Conservation (phyloP, 441 rosid species). For the Viola pubescens region DNA sequence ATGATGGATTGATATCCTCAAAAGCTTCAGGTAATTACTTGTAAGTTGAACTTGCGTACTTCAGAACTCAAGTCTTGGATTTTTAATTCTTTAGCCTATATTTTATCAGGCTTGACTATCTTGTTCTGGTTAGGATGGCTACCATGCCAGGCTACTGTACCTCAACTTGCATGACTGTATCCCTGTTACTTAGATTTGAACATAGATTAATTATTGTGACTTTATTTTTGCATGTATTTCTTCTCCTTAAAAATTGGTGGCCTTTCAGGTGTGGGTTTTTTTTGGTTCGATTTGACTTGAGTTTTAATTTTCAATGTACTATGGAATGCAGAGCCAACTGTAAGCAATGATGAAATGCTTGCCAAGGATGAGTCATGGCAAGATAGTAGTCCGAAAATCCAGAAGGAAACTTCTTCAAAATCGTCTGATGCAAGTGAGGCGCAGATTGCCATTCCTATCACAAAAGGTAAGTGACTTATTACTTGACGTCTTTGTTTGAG, state of each 20-base stretch:
- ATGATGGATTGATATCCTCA: slow-evolving; percentile 22
- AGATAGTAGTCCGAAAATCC: slow-evolving; percentile 17
- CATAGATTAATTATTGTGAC: no score
- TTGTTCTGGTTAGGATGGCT: no score
- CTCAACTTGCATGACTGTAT: no score
- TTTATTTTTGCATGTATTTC: no score
- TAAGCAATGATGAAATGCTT: slow-evolving; percentile 14
- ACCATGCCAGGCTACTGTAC: no score
- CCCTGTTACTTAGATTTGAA: background rate
- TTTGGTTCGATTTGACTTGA: background rate
- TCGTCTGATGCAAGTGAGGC: slow-evolving; percentile 23
- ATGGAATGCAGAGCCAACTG: slow-evolving; percentile 17
- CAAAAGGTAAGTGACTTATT: slow-evolving; percentile 22
- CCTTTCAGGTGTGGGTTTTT: no score
- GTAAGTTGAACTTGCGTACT: background rate
- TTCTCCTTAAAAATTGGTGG: no score
- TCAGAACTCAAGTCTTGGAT: background rate
- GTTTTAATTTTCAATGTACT: background rate
- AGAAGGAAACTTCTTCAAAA: slow-evolving; percentile 17
- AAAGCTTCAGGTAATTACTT: slow-evolving; percentile 42
- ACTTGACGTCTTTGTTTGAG: background rate
- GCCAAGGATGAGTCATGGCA: slow-evolving; percentile 17
- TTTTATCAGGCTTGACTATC: no score
- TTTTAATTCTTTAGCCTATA: background rate
- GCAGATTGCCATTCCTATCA: slow-evolving; percentile 17